Evolutionary conservation across 2,329 filamentous ascomycete genomes (phyloP).

Genomic region (Diaporthe capsici): DNA sequence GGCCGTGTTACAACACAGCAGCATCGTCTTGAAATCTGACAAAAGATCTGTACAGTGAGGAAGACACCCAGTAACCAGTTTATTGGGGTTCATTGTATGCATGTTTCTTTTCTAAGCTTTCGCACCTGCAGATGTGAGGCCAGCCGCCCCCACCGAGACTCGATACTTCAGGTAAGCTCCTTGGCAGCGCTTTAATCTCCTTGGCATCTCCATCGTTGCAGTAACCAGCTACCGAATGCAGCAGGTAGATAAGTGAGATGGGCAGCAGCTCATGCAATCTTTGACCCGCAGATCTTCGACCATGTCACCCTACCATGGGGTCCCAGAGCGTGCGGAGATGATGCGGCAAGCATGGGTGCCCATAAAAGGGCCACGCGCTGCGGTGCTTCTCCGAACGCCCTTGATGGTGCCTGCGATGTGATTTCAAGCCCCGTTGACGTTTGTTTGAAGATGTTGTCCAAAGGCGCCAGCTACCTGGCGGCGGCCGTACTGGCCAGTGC

Average conservation of each 20-base stretch:
- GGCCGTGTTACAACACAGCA: too few species aligned
- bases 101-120: background rate
- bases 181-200: constrained; percentile 10
- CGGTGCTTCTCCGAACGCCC: background rate
- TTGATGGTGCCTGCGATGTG: background rate
- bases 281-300: constrained; percentile 13
- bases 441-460: constrained; percentile 9
- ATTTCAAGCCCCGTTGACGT: background rate
- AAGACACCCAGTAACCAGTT: background rate
- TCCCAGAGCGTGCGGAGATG: constrained; percentile 21
- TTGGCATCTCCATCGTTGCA: constrained; percentile 17
- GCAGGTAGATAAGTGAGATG: constrained; percentile 21
- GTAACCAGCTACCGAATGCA: constrained; percentile 17
- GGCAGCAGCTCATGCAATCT: constrained; percentile 16
- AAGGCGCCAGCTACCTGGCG: background rate
- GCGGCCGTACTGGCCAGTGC: constrained; percentile 2
- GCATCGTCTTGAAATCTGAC: background rate
- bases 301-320: constrained; percentile 18
- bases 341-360: background rate
- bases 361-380: background rate
- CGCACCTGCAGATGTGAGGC: background rate
- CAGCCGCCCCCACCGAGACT: background rate
- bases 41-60: background rate
- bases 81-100: background rate
- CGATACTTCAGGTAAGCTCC: background rate